Percentiles rank a stretch among this genome's conserved stretches.
Evolutionary conservation across 345 rosid genomes (phyloP).

Genomic region (Pseudoturritis turrita): DNA sequence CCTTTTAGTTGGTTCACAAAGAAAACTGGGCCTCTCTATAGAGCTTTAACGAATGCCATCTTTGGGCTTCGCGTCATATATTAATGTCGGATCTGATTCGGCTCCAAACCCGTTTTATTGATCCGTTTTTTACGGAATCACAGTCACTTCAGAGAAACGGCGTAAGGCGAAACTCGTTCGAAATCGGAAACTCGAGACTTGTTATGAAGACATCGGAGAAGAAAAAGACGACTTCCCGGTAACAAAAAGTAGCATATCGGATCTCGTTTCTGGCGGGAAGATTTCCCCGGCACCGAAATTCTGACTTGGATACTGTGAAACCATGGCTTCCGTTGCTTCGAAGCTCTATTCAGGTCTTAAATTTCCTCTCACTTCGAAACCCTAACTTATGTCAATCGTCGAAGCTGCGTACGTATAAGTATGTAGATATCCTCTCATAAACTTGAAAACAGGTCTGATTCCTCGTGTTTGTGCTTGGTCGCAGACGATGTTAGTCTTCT

Average conservation of each 20-base stretch:
- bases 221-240: constrained; percentile 32
- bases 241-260: not conserved
- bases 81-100: not conserved
- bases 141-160: constrained; percentile 7
- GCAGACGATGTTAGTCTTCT: constrained; percentile 86
- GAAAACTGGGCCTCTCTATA: not conserved
- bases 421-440: not conserved
- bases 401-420: not conserved
- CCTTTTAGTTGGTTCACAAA: no score
- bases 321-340: constrained; percentile 67
- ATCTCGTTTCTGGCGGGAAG: not conserved
- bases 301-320: not conserved
- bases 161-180: constrained; percentile 30
- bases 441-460: not conserved
- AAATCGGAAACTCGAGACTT: not conserved
- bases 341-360: constrained; percentile 63
- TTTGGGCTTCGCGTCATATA: not conserved
- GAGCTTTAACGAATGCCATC: not conserved
- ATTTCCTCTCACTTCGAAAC: not conserved
- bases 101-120: not conserved
- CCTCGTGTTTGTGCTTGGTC: not conserved
- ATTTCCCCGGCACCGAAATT: not conserved
- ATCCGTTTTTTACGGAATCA: not conserved
- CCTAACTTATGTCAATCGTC: not conserved
- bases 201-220: constrained; percentile 45